Percentiles rank a stretch among this genome's conserved stretches.
phyloP scores from a whole-genome alignment of 257 asterid species.

The Knoxia roxburghii region DNA sequence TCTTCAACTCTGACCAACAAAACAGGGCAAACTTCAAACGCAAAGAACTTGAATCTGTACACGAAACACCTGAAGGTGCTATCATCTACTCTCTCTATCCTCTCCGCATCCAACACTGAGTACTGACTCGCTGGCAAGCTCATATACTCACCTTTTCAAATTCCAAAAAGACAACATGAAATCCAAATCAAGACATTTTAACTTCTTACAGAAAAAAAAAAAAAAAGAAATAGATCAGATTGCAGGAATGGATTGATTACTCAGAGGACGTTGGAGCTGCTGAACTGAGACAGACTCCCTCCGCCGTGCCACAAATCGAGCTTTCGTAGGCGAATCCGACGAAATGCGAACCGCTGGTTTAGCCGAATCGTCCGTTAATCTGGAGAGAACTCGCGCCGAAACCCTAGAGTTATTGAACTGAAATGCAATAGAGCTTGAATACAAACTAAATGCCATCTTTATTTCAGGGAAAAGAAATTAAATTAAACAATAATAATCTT shows the following conservation, averaged over 20 bases:
- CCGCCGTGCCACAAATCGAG: conserved; percentile 65
- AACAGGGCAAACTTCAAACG: conserved; percentile 89
- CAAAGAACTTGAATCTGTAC: conserved; percentile 71
- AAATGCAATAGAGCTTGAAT: conserved; percentile 29
- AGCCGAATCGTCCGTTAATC: conserved; percentile 40
- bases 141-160: conserved; percentile 70
- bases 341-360: conserved; percentile 47
- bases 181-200: not conserved
- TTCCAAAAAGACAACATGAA: not conserved
- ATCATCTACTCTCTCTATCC: conserved; percentile 90
- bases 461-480: not conserved
- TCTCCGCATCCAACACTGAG: conserved; percentile 96
- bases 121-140: conserved; percentile 97
- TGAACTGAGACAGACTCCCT: conserved; percentile 55
- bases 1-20: conserved; percentile 91
- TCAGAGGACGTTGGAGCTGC: conserved; percentile 73
- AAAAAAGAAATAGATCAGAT: not conserved
- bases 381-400: conserved; percentile 24
- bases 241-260: conserved; percentile 24
- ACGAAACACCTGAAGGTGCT: conserved; percentile 85
- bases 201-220: not conserved
- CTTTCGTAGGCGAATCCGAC: conserved; percentile 63
- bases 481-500: not conserved
- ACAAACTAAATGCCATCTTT: conserved; percentile 44
- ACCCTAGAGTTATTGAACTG: conserved; percentile 37